Percentiles rank a stretch among this genome's conserved stretches.
Evolutionary conservation across 176 grass and related monocot genomes (phyloP).

Genomic region (Triticum monococcum): DNA sequence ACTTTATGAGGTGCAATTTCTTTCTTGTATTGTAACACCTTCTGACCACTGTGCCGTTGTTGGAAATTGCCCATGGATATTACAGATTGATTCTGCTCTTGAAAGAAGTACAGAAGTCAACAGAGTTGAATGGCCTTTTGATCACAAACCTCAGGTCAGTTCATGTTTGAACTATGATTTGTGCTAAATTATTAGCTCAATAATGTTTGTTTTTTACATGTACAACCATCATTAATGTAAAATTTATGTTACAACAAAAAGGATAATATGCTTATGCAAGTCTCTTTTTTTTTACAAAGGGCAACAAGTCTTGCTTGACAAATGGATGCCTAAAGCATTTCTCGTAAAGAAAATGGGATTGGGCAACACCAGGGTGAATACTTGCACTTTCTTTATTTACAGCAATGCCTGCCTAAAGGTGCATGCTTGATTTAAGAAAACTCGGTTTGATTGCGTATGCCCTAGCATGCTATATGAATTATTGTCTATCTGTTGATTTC

Average conservation of each 20-base stretch:
- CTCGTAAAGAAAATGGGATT: not conserved
- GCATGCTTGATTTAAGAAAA: slow-evolving; percentile 14
- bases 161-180: slow-evolving; percentile 11
- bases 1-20: not conserved
- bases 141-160: slow-evolving; percentile 67
- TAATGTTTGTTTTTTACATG: not conserved
- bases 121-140: slow-evolving; percentile 66
- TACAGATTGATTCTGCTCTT: slow-evolving; percentile 38
- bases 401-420: not conserved
- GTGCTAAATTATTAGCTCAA: not conserved
- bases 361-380: not conserved
- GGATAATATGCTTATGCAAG: not conserved
- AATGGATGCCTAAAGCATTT: not conserved
- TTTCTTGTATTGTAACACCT: not conserved
- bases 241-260: not conserved
- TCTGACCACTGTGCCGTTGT: not conserved
- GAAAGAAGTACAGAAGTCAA: slow-evolving; percentile 74
- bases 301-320: not conserved
- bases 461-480: slow-evolving; percentile 7
- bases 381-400: not conserved
- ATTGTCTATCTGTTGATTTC: slow-evolving; percentile 10
- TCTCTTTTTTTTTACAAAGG: not conserved
- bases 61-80: slow-evolving; percentile 35
- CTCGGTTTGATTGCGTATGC: slow-evolving; percentile 4
- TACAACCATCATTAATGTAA: not conserved